phyloP scores from a whole-genome alignment of 1,284 basidiomycete species.

The Irpex sp. region DNA sequence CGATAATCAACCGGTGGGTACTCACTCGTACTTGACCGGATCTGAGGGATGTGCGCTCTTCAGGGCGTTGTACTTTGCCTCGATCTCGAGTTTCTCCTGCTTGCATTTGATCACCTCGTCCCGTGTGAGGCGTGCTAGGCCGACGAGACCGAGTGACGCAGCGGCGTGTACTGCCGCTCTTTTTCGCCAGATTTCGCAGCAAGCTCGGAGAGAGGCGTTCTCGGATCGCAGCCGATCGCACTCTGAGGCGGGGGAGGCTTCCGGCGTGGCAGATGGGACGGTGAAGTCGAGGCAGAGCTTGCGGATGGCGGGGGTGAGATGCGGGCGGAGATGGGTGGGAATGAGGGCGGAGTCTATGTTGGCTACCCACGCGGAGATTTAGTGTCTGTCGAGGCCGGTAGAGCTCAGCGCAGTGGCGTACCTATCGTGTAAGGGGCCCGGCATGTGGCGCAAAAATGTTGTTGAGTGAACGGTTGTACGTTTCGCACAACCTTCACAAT shows the following conservation, averaged over 20 bases:
- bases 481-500: conserved; percentile 43
- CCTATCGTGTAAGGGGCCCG: conserved; percentile 45
- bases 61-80: conserved; percentile 33
- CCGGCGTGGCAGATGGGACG: conserved; percentile 15
- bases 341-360: conserved; percentile 42
- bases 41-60: conserved; percentile 21
- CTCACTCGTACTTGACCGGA: conserved; percentile 15
- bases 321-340: conserved; percentile 45
- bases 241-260: conserved; percentile 28
- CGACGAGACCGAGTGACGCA: conserved; percentile 49
- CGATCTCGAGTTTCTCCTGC: conserved; percentile 40
- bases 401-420: conserved; percentile 12
- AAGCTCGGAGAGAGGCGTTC: conserved; percentile 42
- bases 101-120: conserved; percentile 45
- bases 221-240: conserved; percentile 47
- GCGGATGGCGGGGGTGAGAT: conserved; percentile 48
- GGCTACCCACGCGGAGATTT: conserved; percentile 28
- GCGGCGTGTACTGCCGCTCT: conserved; percentile 55
- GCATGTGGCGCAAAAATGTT: conserved; percentile 54
- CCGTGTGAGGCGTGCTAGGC: conserved; percentile 43
- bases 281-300: conserved; percentile 41
- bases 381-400: conserved; percentile 1
- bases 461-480: conserved; percentile 38
- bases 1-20: neutral
- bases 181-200: conserved; percentile 51